Conservation (phyloP, 179 eudicot genomes). For the Beta lomatogona region DNA sequence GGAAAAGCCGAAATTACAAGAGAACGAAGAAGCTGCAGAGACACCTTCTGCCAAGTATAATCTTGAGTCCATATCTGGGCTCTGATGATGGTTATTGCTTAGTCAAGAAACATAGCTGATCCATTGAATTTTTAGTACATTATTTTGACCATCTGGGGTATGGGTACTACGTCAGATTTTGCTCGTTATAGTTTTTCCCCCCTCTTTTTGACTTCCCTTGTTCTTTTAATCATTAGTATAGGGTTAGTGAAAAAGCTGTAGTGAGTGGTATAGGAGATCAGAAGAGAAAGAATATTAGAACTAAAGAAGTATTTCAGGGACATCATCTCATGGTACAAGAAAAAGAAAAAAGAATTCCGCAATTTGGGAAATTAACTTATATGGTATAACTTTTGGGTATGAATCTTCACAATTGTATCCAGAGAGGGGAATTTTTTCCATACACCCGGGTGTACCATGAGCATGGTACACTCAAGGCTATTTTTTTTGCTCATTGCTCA, state of each 20-base stretch:
- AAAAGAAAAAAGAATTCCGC: not conserved
- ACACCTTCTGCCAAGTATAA: conserved; percentile 61
- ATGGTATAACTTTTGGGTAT: not conserved
- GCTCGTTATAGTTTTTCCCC: not conserved
- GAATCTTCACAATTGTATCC: not conserved
- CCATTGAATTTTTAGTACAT: conserved; percentile 24
- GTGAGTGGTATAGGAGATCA: too few relatives aligned
- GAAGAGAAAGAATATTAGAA: too few relatives aligned
- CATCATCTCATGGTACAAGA: too few relatives aligned
- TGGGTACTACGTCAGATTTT: not conserved
- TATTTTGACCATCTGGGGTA: conserved; percentile 1
- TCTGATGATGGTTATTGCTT: conserved; percentile 31
- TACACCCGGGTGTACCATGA: too few relatives aligned
- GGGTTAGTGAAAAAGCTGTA: too few relatives aligned
- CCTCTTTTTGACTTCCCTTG: too few relatives aligned
- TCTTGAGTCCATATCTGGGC: conserved; percentile 89
- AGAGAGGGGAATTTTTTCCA: too few relatives aligned
- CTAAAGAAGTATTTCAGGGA: too few relatives aligned
- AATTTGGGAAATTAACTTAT: not conserved
- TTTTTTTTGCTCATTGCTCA: too few relatives aligned
- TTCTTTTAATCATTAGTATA: too few relatives aligned
- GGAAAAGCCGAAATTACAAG: conserved; percentile 43
- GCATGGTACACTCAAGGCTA: too few relatives aligned
- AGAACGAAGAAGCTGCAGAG: conserved; percentile 44
- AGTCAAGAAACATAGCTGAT: not conserved